Conservation (phyloP, 2,329 filamentous ascomycete genomes). For the Aspergillus amoenus region DNA sequence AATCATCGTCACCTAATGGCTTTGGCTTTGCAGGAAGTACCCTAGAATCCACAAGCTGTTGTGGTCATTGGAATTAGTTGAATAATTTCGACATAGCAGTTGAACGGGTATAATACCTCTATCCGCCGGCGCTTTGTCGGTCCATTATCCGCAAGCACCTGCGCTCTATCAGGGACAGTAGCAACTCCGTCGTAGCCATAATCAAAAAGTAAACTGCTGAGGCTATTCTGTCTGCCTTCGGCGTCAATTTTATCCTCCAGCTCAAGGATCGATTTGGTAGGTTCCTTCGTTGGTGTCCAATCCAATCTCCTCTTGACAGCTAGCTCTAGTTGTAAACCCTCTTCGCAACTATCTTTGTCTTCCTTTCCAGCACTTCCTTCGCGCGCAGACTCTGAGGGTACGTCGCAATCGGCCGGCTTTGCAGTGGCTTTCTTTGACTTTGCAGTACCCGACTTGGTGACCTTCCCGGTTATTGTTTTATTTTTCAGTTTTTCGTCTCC, state of each 20-base stretch:
- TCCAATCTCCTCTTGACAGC: slow-evolving; percentile 59
- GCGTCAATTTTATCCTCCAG: slow-evolving; percentile 10
- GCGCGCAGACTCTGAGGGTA: not conserved
- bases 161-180: slow-evolving; percentile 15
- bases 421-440: slow-evolving; percentile 13
- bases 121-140: slow-evolving; percentile 40
- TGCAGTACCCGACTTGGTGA: slow-evolving; percentile 32
- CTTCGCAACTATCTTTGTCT: slow-evolving; percentile 19
- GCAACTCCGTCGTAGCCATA: slow-evolving; percentile 39
- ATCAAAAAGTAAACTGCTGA: slow-evolving; percentile 39
- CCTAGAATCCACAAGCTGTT: slow-evolving; percentile 27
- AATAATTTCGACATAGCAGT: not conserved
- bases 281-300: slow-evolving; percentile 66
- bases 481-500: slow-evolving; percentile 29
- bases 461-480: slow-evolving; percentile 35
- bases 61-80: slow-evolving; percentile 3
- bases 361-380: slow-evolving; percentile 5
- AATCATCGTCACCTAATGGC: slow-evolving; percentile 6
- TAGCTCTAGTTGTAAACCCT: slow-evolving; percentile 33
- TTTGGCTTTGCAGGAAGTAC: slow-evolving; percentile 16
- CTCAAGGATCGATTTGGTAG: slow-evolving; percentile 26
- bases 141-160: slow-evolving; percentile 18
- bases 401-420: slow-evolving; percentile 7
- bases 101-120: slow-evolving; percentile 28
- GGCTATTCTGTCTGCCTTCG: slow-evolving; percentile 17